Conservation (phyloP, 345 rosid genomes). For the Eucalyptus shirleyi region DNA sequence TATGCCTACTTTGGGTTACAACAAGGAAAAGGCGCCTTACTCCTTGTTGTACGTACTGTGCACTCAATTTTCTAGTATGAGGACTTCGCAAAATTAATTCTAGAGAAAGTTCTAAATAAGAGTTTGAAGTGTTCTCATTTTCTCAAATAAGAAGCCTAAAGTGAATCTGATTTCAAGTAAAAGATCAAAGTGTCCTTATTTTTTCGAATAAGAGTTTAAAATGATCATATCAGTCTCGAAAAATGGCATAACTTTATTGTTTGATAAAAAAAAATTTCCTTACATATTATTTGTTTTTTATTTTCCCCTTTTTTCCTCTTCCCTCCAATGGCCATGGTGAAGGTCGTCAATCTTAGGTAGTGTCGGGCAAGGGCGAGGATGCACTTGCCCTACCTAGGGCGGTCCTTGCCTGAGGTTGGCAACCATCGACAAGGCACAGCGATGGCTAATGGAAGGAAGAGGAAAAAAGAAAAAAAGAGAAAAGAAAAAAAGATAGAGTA, state of each 20-base stretch:
- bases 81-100: background rate
- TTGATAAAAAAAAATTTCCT: rapidly evolving
- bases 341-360: rapidly evolving
- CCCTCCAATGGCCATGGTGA: rapidly evolving
- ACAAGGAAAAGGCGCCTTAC: background rate
- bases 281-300: rapidly evolving
- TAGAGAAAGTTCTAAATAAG: too few relatives aligned
- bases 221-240: rapidly evolving
- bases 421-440: rapidly evolving
- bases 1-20: background rate
- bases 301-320: rapidly evolving
- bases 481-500: rapidly evolving
- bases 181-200: rapidly evolving
- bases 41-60: background rate
- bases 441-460: rapidly evolving
- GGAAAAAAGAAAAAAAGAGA: too few relatives aligned
- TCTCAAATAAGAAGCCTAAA: rapidly evolving
- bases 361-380: rapidly evolving
- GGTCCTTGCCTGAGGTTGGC: rapidly evolving
- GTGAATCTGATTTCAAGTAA: rapidly evolving
- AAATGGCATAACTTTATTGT: rapidly evolving
- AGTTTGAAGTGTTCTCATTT: rapidly evolving
- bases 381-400: too few relatives aligned
- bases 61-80: background rate
- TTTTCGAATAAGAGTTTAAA: too few relatives aligned